phyloP scores from a whole-genome alignment of 2,329 filamentous ascomycete species.

The Stromatinia cepivora region DNA sequence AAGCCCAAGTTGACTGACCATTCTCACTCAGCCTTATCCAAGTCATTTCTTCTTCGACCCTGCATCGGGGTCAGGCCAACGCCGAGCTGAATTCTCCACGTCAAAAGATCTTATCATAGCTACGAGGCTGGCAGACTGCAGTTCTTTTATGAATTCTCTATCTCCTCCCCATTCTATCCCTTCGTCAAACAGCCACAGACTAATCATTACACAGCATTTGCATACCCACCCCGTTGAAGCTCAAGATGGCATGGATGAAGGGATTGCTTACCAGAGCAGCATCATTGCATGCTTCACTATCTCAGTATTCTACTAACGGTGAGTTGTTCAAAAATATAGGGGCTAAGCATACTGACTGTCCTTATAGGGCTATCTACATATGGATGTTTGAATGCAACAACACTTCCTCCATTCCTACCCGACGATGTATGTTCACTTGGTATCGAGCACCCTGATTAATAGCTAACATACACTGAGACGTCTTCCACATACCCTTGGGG shows the following conservation, averaged over 20 bases:
- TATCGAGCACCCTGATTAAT: not conserved
- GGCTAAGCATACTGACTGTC: not conserved
- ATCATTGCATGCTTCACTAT: conserved; percentile 20
- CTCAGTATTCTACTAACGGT: conserved; percentile 24
- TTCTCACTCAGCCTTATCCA: not conserved
- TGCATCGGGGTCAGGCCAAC: not conserved
- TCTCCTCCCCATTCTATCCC: no score
- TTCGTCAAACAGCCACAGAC: not conserved
- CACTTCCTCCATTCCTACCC: conserved; percentile 45
- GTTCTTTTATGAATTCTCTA: conserved; percentile 9
- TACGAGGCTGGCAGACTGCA: not conserved
- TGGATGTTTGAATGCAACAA: conserved; percentile 40
- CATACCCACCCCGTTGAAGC: not conserved
- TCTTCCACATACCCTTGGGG: conserved; percentile 55
- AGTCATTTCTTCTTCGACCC: not conserved
- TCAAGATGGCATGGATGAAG: conserved; percentile 21
- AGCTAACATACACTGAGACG: not conserved
- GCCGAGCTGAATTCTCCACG: conserved; percentile 21
- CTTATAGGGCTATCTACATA: conserved; percentile 30
- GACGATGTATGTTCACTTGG: conserved; percentile 42
- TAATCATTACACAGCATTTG: conserved; percentile 7
- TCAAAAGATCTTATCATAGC: not conserved
- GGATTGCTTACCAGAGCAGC: conserved; percentile 13
- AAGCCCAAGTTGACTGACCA: not conserved
- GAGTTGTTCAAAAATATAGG: not conserved